phyloP scores from a whole-genome alignment of 2,329 filamentous ascomycete genomes.

The Didymella pomorum region DNA sequence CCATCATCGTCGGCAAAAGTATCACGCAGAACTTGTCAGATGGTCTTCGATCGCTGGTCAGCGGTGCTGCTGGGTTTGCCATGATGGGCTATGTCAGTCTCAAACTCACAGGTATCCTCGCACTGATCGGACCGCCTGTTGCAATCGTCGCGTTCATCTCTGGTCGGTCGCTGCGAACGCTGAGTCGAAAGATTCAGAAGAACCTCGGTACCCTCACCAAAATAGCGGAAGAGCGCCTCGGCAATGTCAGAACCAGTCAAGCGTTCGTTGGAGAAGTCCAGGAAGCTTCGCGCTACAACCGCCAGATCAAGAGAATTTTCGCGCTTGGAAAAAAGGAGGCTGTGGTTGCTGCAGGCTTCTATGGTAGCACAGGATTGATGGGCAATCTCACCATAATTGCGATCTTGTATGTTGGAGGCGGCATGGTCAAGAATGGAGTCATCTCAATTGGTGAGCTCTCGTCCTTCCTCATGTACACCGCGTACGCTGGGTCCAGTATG shows the following conservation, averaged over 20 bases:
- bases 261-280: conserved; percentile 93
- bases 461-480: conserved; percentile 98
- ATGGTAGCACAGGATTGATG: conserved; percentile 83
- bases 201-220: conserved; percentile 93
- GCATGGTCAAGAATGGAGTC: conserved; percentile 83
- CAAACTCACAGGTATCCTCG: conserved; percentile 85
- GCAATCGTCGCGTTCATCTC: conserved; percentile 92
- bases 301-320: conserved; percentile 91
- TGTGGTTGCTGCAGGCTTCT: conserved; percentile 89
- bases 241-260: conserved; percentile 95
- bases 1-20: conserved; percentile 96
- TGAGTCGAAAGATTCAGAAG: conserved; percentile 92
- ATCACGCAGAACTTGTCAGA: conserved; percentile 98
- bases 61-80: conserved; percentile 84
- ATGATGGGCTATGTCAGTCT: conserved; percentile 97
- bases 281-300: conserved; percentile 90
- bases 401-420: conserved; percentile 87
- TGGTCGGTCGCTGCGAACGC: conserved; percentile 83
- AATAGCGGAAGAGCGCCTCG: conserved; percentile 96
- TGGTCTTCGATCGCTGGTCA: conserved; percentile 89
- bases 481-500: conserved; percentile 83
- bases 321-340: conserved; percentile 86
- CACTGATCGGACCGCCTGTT: conserved; percentile 88
- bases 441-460: conserved; percentile 93
- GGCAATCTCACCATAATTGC: conserved; percentile 96